Percentiles rank a stretch among this genome's conserved stretches.
Conservation (phyloP, 1,284 basidiomycete genomes). For the Cutaneotrichosporon spelunceum region DNA sequence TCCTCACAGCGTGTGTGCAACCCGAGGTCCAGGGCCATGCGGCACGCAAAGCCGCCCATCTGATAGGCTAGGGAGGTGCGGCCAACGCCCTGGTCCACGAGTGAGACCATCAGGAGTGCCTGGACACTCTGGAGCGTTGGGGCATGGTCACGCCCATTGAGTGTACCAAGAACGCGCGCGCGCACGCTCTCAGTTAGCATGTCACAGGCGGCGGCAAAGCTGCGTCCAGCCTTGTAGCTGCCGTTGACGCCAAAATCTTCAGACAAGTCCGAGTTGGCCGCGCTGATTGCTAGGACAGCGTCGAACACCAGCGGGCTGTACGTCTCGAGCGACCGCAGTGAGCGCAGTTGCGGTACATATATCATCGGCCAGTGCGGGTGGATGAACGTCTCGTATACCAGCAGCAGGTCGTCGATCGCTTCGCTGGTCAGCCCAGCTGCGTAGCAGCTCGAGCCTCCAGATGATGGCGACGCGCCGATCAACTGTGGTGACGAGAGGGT, state of each 20-base stretch:
- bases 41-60: slow-evolving; percentile 22
- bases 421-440: slow-evolving; percentile 18
- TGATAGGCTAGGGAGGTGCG: slow-evolving; percentile 20
- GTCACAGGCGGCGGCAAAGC: slow-evolving; percentile 17
- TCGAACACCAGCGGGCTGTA: slow-evolving; percentile 22
- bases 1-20: slow-evolving; percentile 12
- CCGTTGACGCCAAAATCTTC: slow-evolving; percentile 8
- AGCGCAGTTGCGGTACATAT: slow-evolving; percentile 18
- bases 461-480: not conserved
- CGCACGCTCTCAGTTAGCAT: slow-evolving; percentile 19
- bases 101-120: slow-evolving; percentile 16
- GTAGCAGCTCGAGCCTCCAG: not conserved
- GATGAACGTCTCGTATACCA: slow-evolving; percentile 24
- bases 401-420: slow-evolving; percentile 21
- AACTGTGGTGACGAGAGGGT: not conserved
- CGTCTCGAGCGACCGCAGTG: slow-evolving; percentile 17
- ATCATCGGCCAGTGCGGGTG: slow-evolving; percentile 26
- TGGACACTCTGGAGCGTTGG: slow-evolving; percentile 18
- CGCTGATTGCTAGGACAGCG: slow-evolving; percentile 22
- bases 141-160: slow-evolving; percentile 11
- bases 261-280: slow-evolving; percentile 14
- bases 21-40: slow-evolving; percentile 21
- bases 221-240: slow-evolving; percentile 4
- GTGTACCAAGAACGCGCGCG: slow-evolving; percentile 9
- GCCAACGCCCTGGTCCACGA: slow-evolving; percentile 18